phyloP scores from a whole-genome alignment of 352 stramenopile genomes.

The Aphanomyces invadans region DNA sequence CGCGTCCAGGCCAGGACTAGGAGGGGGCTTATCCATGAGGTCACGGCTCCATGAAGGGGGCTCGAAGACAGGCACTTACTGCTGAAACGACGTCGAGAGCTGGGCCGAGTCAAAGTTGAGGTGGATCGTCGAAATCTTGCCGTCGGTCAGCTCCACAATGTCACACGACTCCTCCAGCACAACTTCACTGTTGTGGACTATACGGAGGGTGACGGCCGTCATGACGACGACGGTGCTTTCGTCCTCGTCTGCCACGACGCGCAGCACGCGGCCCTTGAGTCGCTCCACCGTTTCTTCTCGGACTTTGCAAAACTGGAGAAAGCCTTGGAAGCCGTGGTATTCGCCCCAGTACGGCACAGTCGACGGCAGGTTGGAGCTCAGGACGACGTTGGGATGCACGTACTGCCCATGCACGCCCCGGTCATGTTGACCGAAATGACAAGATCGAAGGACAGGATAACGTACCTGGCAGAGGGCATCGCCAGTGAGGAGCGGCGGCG shows the following conservation, averaged over 20 bases:
- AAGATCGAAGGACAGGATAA: not conserved
- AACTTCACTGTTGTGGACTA: constrained; percentile 78
- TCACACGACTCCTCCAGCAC: constrained; percentile 83
- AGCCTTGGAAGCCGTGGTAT: constrained; percentile 80
- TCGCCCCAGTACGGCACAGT: constrained; percentile 83
- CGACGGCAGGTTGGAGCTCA: constrained; percentile 80
- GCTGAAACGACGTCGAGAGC: constrained; percentile 74
- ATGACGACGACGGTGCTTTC: constrained; percentile 83
- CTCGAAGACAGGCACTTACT: constrained; percentile 40
- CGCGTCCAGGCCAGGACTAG: constrained; percentile 19
- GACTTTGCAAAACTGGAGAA: constrained; percentile 80
- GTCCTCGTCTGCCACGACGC: constrained; percentile 76
- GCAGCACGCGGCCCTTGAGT: constrained; percentile 70
- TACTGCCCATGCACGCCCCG: not conserved
- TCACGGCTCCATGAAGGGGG: not conserved
- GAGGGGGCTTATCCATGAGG: not conserved
- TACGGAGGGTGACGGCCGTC: constrained; percentile 80
- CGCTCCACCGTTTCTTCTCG: constrained; percentile 80
- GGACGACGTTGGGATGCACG: constrained; percentile 28
- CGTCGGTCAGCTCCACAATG: constrained; percentile 66
- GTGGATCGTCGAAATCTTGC: constrained; percentile 75
- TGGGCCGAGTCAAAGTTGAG: constrained; percentile 83
- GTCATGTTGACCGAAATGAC: not conserved
- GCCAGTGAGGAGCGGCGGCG: not conserved
- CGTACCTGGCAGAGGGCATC: constrained; percentile 7